Percentiles rank a stretch among this genome's conserved stretches.
phyloP scores from a whole-genome alignment of 495 filamentous ascomycete genomes.

The Glonium stellatum region DNA sequence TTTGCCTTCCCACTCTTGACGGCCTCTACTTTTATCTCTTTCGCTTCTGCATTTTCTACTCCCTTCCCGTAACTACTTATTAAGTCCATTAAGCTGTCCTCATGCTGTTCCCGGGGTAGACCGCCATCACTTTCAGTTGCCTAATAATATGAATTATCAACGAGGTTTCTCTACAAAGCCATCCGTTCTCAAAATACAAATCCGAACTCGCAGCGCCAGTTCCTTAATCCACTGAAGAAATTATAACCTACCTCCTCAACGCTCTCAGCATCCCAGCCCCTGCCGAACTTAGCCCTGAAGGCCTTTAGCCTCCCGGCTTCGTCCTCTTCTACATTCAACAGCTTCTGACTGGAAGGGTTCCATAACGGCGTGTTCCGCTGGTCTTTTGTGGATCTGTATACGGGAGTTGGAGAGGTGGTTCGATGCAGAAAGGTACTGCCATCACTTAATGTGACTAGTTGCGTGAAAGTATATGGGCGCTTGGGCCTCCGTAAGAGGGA shows the following conservation, averaged over 20 bases:
- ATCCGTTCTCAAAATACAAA: background rate
- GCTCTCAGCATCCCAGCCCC: slow-evolving; percentile 65
- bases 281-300: slow-evolving; percentile 77
- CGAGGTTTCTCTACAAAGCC: background rate
- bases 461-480: slow-evolving; percentile 92
- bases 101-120: slow-evolving; percentile 1
- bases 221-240: slow-evolving; percentile 1
- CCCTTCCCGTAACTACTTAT: slow-evolving; percentile 22
- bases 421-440: slow-evolving; percentile 80
- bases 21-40: background rate
- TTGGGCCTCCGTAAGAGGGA: slow-evolving; percentile 81
- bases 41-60: slow-evolving; percentile 9
- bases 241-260: slow-evolving; percentile 20
- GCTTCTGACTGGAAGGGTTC: slow-evolving; percentile 72
- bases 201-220: background rate
- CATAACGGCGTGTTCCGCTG: slow-evolving; percentile 79
- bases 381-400: slow-evolving; percentile 76
- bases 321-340: slow-evolving; percentile 86
- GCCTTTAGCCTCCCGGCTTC: slow-evolving; percentile 85
- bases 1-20: slow-evolving; percentile 7
- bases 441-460: slow-evolving; percentile 90
- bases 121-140: background rate
- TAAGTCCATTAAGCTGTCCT: slow-evolving; percentile 23
- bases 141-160: background rate
- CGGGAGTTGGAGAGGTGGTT: slow-evolving; percentile 73